Evolutionary conservation across 805 yeast species (phyloP).

Genomic region (Candida ortonii): DNA sequence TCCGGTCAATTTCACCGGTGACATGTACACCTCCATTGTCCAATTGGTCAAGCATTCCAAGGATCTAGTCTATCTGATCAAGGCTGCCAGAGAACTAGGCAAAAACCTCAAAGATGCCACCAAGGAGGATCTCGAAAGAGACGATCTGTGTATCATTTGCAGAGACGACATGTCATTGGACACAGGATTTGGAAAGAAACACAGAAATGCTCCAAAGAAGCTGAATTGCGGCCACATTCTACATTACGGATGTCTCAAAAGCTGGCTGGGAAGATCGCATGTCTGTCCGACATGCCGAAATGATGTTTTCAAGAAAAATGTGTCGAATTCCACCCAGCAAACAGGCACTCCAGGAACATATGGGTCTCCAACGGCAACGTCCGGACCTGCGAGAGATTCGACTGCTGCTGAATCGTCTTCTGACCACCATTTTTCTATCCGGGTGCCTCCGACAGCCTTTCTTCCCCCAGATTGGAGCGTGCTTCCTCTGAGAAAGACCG

Average conservation of each 20-base stretch:
- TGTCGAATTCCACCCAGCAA: neutral
- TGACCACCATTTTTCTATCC: conserved; percentile 15
- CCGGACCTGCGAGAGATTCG: neutral
- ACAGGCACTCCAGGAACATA: neutral
- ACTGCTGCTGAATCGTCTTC: neutral
- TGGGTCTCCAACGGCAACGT: neutral
- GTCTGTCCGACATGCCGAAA: conserved; percentile 91
- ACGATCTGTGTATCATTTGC: conserved; percentile 81
- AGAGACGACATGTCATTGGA: conserved; percentile 77
- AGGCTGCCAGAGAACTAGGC: conserved; percentile 59
- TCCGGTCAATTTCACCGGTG: conserved; percentile 33
- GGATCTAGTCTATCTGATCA: conserved; percentile 39
- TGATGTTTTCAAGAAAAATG: conserved; percentile 50
- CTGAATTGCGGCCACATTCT: conserved; percentile 83
- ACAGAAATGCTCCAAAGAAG: conserved; percentile 64
- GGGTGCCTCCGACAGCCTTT: conserved; percentile 22
- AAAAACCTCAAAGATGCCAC: conserved; percentile 62
- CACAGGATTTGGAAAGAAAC: conserved; percentile 26
- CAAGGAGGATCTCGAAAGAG: conserved; percentile 54
- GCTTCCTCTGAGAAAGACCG: conserved; percentile 19
- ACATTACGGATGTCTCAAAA: conserved; percentile 85
- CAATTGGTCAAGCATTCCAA: conserved; percentile 32
- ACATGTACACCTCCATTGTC: conserved; percentile 28
- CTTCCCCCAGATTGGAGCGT: conserved; percentile 34
- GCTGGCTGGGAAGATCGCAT: conserved; percentile 90